These are phyloP conservation scores for Blechomonas ayalai DNA, from an alignment of 208 protist species.

Conservation along the genomic window DNA sequence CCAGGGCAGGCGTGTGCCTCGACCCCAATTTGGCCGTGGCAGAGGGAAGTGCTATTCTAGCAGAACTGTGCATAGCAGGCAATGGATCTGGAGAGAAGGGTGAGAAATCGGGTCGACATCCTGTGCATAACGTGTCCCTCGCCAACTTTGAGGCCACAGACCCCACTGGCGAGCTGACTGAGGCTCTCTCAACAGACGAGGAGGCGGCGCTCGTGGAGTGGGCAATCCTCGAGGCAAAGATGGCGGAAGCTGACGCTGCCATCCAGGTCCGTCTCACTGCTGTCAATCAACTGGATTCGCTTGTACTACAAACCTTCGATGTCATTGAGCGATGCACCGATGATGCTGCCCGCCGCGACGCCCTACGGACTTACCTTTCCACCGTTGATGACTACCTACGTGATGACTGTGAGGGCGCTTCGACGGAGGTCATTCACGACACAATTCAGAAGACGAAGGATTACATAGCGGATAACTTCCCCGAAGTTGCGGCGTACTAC, in stretches of 20 bases:
- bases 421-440: conserved; percentile 8
- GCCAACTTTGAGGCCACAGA: conserved; percentile 23
- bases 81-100: conserved; percentile 7
- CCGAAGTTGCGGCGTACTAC: conserved; percentile 31
- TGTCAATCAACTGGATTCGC: conserved; percentile 54
- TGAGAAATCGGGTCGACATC: conserved; percentile 1
- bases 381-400: conserved; percentile 37
- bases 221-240: conserved; percentile 23
- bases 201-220: conserved; percentile 17
- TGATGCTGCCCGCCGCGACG: conserved; percentile 12
- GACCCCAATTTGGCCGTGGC: conserved; percentile 58
- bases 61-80: conserved; percentile 8
- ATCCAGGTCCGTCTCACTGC: conserved; percentile 40
- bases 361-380: conserved; percentile 14
- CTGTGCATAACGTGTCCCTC: conserved; percentile 29
- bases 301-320: conserved; percentile 41
- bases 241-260: conserved; percentile 23
- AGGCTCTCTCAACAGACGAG: conserved; percentile 16
- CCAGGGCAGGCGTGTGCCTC: conserved; percentile 39
- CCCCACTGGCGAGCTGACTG: conserved; percentile 1
- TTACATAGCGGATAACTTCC: conserved; percentile 21
- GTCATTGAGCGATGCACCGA: conserved; percentile 23
- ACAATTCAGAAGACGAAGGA: conserved; percentile 19
- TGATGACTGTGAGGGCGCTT: conserved; percentile 22
- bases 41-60: conserved; percentile 56